These are phyloP conservation scores for Angophora floribunda DNA, from an alignment of 345 rosid species.

Conservation along the genomic window DNA sequence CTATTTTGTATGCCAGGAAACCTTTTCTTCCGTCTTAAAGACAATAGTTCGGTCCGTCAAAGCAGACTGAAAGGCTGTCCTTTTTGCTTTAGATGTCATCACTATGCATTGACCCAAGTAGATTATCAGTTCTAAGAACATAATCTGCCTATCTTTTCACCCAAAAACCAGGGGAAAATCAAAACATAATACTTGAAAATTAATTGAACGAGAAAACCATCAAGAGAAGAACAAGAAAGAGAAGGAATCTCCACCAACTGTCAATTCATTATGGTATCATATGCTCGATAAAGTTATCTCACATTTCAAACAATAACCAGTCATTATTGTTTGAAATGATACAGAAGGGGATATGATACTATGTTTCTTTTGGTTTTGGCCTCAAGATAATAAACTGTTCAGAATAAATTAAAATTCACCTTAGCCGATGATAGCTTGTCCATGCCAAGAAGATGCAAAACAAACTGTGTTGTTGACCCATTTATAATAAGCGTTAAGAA, in stretches of 20 bases:
- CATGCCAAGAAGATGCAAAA: slow-evolving; percentile 66
- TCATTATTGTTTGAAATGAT: not conserved
- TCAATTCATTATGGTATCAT: not conserved
- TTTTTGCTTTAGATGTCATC: not conserved
- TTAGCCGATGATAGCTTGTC: slow-evolving; percentile 67
- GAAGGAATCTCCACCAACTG: not conserved
- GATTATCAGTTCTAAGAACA: not conserved
- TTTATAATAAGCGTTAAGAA: slow-evolving; percentile 80
- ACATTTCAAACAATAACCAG: not conserved
- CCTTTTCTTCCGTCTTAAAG: not conserved
- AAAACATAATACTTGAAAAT: not conserved
- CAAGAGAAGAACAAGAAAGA: not conserved
- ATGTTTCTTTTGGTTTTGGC: not conserved
- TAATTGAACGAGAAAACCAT: not conserved
- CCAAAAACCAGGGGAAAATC: not conserved
- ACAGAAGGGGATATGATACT: not conserved
- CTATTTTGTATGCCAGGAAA: not conserved
- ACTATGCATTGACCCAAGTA: not conserved
- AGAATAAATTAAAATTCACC: slow-evolving; percentile 30
- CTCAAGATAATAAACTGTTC: not conserved
- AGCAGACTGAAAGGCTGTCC: not conserved
- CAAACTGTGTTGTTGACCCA: slow-evolving; percentile 87
- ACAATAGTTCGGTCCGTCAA: not conserved
- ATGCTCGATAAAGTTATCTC: not conserved
- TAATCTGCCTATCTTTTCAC: not conserved